Base-by-base conservation (phyloP, 768 basidiomycete genomes). In the Leccinum subgranulosum region DNA sequence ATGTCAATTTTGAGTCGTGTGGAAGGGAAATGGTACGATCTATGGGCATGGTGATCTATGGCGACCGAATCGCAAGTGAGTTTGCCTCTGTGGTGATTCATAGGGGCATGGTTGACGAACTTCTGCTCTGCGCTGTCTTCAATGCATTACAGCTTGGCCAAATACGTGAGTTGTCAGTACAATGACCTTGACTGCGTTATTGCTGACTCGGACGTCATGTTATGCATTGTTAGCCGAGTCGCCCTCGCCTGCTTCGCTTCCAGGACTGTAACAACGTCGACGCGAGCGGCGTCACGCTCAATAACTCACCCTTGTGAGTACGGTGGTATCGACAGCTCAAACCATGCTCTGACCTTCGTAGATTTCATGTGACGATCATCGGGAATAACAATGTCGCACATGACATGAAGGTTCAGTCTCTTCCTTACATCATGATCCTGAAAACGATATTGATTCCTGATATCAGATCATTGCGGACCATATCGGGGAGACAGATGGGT, bases 271-370 rank as follows among this genome's bases (percentile, higher is more conserved):
- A 55, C 14, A 31, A 61, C 15, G 17, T 34, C 9, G 50, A 60
- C 14, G 50, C 56, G 21, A 66, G 58, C 14, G 61, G 57, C 29
- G 65, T 67, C 57, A 56, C 54, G 12, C 59, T 61, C 19, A 0
- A 36, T n/a, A 66, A 56, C 43, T 47, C 56, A 12, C 58, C 56
- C 15, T 23, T 45, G 65, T 64, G 12, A 28, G 58, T 43, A 19
- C 11, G 41, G 10, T n/a, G 11, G 29, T 25, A 39, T 33, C 12
- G 2, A 28, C 25, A 9, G 10, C 17, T 41, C 15, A 10, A 17
- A n/a, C 25, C 9, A n/a, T 31, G 14, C 19, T 34, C 3, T 17
- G 14, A 53, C 39, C 9, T 27, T 19, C 7, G 46, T 47, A 66
- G 65, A 59, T 57, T 58, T 33, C 57, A 67, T 29, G 19, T 58